Evolutionary conservation across 208 protist species (phyloP).

Genomic region (Trypanosoma platydactyli): DNA sequence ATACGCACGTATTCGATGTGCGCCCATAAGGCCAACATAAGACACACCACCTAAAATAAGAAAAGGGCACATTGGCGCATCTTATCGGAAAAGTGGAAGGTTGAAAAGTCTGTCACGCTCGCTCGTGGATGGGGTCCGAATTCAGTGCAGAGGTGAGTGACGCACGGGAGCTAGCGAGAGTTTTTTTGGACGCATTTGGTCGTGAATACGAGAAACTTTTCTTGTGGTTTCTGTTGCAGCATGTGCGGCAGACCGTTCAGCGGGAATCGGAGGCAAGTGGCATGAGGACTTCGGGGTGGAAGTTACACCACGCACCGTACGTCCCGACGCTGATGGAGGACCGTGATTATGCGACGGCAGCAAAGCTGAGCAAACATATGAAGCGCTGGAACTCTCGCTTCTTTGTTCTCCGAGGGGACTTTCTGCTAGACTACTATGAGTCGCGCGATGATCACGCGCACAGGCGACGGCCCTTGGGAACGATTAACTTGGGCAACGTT

Average conservation of each 20-base stretch:
- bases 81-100: no score
- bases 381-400: conserved; percentile 26
- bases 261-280: not conserved
- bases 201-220: conserved; percentile 26
- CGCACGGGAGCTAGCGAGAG: conserved; percentile 16
- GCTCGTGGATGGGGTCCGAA: not conserved
- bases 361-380: conserved; percentile 22
- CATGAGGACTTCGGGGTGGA: not conserved
- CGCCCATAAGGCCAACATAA: conserved; percentile 2
- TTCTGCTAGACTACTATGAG: conserved; percentile 23
- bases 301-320: conserved; percentile 11
- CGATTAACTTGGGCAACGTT: conserved; percentile 9
- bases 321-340: conserved; percentile 4
- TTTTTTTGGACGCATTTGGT: conserved; percentile 21
- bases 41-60: not conserved
- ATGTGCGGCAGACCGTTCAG: conserved; percentile 11
- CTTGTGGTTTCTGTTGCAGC: conserved; percentile 12
- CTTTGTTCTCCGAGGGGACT: conserved; percentile 23
- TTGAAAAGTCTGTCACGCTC: not conserved
- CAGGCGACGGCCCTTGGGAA: conserved; percentile 8
- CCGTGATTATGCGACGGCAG: conserved; percentile 12
- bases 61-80: not conserved
- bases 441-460: conserved; percentile 3
- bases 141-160: conserved; percentile 25
- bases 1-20: not conserved